A percentile compares a stretch with the other conserved stretches of the same genome.
Conservation (phyloP, 352 stramenopile species). For the Phytophthora quininea region DNA sequence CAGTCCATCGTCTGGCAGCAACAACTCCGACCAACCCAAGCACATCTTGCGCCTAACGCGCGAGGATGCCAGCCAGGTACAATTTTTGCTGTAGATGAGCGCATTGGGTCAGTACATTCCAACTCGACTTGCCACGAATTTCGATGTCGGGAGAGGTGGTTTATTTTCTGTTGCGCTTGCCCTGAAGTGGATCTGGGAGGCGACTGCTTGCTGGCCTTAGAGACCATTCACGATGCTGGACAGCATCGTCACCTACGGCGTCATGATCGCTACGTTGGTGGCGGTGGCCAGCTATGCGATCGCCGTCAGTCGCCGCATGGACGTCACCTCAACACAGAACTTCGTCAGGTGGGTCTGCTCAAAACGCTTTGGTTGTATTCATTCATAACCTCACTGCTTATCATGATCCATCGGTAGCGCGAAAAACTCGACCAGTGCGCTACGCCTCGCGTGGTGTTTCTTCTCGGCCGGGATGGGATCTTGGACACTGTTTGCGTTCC, state of each 20-base stretch:
- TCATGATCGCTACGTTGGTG: constrained; percentile 69
- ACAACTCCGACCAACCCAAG: constrained; percentile 26
- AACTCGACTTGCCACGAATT: not conserved
- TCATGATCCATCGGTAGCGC: constrained; percentile 23
- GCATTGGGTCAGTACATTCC: not conserved
- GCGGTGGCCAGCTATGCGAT: constrained; percentile 71
- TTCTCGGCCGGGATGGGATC: constrained; percentile 73
- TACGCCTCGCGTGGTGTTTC: constrained; percentile 69
- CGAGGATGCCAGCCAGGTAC: constrained; percentile 83
- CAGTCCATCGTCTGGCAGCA: constrained; percentile 11
- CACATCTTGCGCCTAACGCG: constrained; percentile 73
- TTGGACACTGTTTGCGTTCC: constrained; percentile 75
- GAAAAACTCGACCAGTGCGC: constrained; percentile 60
- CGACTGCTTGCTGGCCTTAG: not conserved
- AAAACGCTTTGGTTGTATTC: not conserved
- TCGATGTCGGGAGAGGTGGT: too few species aligned
- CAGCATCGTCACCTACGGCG: constrained; percentile 51
- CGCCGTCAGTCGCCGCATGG: constrained; percentile 55
- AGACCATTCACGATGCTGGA: constrained; percentile 46
- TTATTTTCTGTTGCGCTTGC: too few species aligned
- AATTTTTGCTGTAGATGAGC: constrained; percentile 65
- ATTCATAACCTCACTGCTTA: not conserved
- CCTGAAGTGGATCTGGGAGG: too few species aligned
- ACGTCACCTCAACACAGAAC: constrained; percentile 59
- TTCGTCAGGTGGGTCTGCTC: constrained; percentile 58